Base-by-base conservation (phyloP, 2,329 filamentous ascomycete genomes). In the Trichophyton rubrum region DNA sequence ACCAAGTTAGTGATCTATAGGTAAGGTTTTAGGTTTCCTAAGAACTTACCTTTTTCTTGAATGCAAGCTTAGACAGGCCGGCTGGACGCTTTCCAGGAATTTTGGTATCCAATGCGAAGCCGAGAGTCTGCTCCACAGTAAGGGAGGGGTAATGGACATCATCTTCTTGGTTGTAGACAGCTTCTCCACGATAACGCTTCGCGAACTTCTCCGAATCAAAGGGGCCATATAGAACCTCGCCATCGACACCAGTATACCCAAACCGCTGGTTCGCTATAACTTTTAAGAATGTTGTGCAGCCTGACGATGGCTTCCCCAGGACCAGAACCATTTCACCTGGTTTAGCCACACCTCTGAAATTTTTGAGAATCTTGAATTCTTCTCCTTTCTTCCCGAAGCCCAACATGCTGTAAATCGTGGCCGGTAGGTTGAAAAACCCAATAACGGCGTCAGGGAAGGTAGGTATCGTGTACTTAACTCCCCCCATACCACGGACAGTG, bases 271-370 rank as follows among this genome's bases (percentile, higher is more conserved):
- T 89, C 2, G 89, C 83, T 66, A 95, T 83, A 0, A 89, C 88
- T 77, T 95, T 95, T 61, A 95, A 78, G 64, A 95, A 85, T 1
- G 90, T 95, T 15, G 87, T 89, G 72, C 90, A 95, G 59, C 75
- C 75, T 3, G 82, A 82, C 0, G 89, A 89, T 0, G 89, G 89
- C 63, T 85, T 82, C 22, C 89, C 89, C 5, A 95, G 78, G 0
- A 95, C 89, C 1, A 95, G 78, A 0, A 92, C 82, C 90, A 96
- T 95, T 77, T 96, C 90, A 0, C 90, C 91, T 0, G 89, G 88
- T 64, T 86, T 85, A 61, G 84, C 83, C 0, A 88, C 79, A 35
- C 86, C 74, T 33, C 66, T 67, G 55, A 65, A 93, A 64, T 82
- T 78, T 63, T 89, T 80, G 24, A 95, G 74, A 53, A 95, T 85